Conservation (phyloP, 2,329 filamentous ascomycete species). For the Aspergillus brunneoviolaceus region DNA sequence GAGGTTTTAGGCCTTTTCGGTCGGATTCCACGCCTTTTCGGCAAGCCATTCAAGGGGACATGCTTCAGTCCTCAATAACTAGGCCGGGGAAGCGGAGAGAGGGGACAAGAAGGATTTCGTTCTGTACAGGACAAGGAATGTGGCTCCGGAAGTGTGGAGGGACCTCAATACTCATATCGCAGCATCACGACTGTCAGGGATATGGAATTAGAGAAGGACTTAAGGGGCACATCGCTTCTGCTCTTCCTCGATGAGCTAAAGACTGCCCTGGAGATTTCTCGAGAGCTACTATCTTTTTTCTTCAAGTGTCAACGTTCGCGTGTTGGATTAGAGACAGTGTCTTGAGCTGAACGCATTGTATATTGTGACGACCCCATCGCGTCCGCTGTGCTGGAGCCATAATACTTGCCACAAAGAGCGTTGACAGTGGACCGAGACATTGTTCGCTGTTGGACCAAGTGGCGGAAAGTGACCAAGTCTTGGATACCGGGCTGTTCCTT, state of each 20-base stretch:
- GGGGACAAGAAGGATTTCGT: conserved; percentile 5
- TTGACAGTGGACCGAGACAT: conserved; percentile 8
- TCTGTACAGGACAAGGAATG: conserved; percentile 11
- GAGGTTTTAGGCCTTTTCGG: conserved; percentile 6
- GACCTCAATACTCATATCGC: conserved; percentile 10
- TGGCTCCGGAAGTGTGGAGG: conserved; percentile 6
- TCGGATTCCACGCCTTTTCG: conserved; percentile 13
- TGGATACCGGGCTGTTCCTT: neutral
- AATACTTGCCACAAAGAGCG: neutral
- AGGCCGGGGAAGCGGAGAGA: neutral
- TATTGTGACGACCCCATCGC: conserved; percentile 2
- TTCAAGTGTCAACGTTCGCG: neutral
- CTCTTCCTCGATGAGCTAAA: neutral
- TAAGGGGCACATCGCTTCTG: conserved; percentile 10
- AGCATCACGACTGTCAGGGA: conserved; percentile 10
- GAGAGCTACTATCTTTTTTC: neutral
- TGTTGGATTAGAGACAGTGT: neutral
- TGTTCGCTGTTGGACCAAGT: neutral
- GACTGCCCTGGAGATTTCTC: neutral
- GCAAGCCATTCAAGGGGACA: conserved; percentile 6
- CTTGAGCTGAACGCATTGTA: neutral
- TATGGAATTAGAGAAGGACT: conserved; percentile 7
- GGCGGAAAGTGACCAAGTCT: neutral
- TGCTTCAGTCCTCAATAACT: conserved; percentile 10
- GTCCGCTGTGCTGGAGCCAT: conserved; percentile 9